Evolutionary conservation across 371 early-diverging fungal species (phyloP).

Genomic region (Rhizopus stolonifer): DNA sequence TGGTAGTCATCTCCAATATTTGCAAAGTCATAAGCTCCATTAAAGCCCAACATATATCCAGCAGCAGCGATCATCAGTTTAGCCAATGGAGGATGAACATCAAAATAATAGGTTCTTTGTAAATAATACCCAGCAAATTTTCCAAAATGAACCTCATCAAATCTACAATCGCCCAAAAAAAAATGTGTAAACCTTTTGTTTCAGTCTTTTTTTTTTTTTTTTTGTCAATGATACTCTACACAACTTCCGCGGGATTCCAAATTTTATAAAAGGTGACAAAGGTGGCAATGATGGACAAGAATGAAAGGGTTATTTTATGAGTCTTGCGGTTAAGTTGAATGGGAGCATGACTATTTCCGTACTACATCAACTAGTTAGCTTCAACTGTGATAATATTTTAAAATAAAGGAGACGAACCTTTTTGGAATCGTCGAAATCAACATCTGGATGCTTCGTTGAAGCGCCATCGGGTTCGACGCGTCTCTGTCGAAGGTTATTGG

Average conservation of each 20-base stretch:
- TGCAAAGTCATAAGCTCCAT: slow-evolving; percentile 92
- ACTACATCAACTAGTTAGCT: no score
- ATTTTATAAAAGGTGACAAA: slow-evolving; percentile 51
- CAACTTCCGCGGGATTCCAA: slow-evolving; percentile 67
- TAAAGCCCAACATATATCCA: slow-evolving; percentile 87
- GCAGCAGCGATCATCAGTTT: slow-evolving; percentile 91
- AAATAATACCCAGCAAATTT: slow-evolving; percentile 98
- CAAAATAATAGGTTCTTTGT: slow-evolving; percentile 94
- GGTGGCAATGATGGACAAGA: slow-evolving; percentile 15
- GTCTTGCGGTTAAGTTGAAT: background rate
- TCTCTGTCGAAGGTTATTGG: slow-evolving; percentile 21
- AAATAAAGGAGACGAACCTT: slow-evolving; percentile 9
- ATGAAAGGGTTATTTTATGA: slow-evolving; percentile 14
- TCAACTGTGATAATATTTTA: no score
- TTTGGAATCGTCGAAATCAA: slow-evolving; percentile 26
- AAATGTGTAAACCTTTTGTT: no score
- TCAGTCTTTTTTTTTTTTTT: no score
- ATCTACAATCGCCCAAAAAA: slow-evolving; percentile 30
- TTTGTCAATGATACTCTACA: no score
- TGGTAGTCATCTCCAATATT: slow-evolving; percentile 92
- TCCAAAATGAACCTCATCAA: slow-evolving; percentile 99
- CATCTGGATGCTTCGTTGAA: slow-evolving; percentile 9
- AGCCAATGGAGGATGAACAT: slow-evolving; percentile 99
- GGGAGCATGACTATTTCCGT: slow-evolving; percentile 7
- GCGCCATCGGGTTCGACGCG: slow-evolving; percentile 17